A percentile compares a stretch with the other conserved stretches of the same genome.
These are phyloP conservation scores for Candida cerambycidarum DNA, from an alignment of 805 yeast genomes.

Conservation along the genomic window DNA sequence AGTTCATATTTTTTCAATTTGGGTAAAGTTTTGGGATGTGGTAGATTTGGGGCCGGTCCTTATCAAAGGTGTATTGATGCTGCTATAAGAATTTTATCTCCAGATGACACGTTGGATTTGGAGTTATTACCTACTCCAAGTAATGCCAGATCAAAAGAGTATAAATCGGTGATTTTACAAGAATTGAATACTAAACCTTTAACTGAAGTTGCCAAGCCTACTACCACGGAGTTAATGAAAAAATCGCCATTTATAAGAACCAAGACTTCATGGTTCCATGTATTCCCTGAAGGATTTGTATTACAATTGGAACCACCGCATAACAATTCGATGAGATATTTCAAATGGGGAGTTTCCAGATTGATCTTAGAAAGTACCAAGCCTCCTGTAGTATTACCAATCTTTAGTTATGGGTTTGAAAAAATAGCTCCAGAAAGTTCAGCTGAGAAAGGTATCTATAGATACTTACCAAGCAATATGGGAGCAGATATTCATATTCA, in stretches of 20 bases:
- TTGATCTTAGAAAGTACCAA: conserved; percentile 76
- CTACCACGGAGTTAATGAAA: conserved; percentile 32
- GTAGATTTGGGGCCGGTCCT: conserved; percentile 89
- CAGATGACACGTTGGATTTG: conserved; percentile 64
- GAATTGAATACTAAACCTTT: conserved; percentile 28
- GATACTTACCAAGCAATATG: conserved; percentile 60
- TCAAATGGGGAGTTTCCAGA: conserved; percentile 93
- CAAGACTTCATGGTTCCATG: conserved; percentile 86
- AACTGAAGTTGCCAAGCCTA: conserved; percentile 19
- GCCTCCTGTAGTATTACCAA: conserved; percentile 85
- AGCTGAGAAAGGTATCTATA: conserved; percentile 52
- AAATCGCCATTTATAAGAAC: conserved; percentile 56
- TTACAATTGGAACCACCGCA: conserved; percentile 80
- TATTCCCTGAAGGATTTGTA: conserved; percentile 94
- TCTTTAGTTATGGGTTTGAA: conserved; percentile 84
- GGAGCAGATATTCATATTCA: conserved; percentile 68
- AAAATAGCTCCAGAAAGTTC: conserved; percentile 78
- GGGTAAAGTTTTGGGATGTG: conserved; percentile 86
- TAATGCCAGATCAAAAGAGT: conserved; percentile 26
- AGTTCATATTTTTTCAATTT: conserved; percentile 68
- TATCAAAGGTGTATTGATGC: conserved; percentile 91
- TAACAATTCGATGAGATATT: conserved; percentile 85
- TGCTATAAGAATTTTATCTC: conserved; percentile 72
- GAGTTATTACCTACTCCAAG: conserved; percentile 29
- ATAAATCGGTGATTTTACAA: conserved; percentile 35